A percentile compares a stretch with the other conserved stretches of the same genome.
Evolutionary conservation across 352 stramenopile species (phyloP).

Genomic region (Globisporangium paddicum): DNA sequence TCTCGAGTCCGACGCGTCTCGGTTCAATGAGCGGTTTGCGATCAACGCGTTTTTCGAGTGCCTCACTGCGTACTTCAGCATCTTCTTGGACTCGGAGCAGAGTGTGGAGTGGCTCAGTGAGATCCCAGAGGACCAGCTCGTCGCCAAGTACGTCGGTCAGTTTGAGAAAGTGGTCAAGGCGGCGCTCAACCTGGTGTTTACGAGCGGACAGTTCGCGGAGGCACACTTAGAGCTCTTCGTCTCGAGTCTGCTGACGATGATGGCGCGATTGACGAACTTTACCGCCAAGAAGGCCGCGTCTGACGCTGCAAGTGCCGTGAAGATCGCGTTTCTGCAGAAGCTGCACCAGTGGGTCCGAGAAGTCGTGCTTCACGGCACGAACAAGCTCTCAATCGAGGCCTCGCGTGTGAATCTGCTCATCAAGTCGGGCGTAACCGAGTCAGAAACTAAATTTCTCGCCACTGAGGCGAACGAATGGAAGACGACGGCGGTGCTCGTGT

Average conservation of each 20-base stretch:
- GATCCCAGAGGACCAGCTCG: constrained; percentile 17
- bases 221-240: constrained; percentile 32
- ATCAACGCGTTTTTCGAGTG: constrained; percentile 73
- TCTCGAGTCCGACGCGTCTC: constrained; percentile 43
- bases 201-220: constrained; percentile 21
- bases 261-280: constrained; percentile 26
- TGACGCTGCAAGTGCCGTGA: constrained; percentile 20
- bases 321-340: constrained; percentile 23
- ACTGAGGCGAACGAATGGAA: constrained; percentile 23
- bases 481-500: constrained; percentile 27
- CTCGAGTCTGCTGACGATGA: constrained; percentile 43
- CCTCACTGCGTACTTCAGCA: constrained; percentile 57
- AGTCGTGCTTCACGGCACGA: constrained; percentile 21
- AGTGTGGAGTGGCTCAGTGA: constrained; percentile 28
- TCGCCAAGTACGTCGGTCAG: constrained; percentile 44
- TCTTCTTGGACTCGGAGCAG: constrained; percentile 43
- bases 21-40: constrained; percentile 45
- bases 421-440: constrained; percentile 12
- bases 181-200: constrained; percentile 35
- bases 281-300: constrained; percentile 14
- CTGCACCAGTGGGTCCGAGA: constrained; percentile 38
- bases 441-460: constrained; percentile 9
- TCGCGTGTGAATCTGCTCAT: constrained; percentile 29
- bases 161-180: constrained; percentile 61
- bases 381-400: constrained; percentile 29